phyloP scores from a whole-genome alignment of 768 basidiomycete genomes.

The Mrakia gelida region DNA sequence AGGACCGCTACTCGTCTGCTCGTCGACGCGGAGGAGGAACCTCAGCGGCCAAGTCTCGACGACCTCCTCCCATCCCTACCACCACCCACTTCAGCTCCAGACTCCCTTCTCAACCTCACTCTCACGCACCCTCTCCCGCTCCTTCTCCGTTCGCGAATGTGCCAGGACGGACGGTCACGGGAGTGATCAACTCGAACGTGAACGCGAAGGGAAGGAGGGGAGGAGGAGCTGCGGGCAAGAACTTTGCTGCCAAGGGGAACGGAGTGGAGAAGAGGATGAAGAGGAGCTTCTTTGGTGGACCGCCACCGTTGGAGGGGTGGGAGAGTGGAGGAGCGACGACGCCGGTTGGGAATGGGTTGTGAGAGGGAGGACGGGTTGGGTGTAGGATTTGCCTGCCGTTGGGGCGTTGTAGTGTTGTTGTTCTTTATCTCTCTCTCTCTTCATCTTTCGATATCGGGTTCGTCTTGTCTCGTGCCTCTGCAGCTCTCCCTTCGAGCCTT shows the following conservation, averaged over 20 bases:
- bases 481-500: no score
- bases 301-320: not conserved
- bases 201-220: not conserved
- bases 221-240: not conserved
- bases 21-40: not conserved
- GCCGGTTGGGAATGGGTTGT: not conserved
- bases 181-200: not conserved
- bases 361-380: not conserved
- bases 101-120: no score
- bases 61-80: not conserved
- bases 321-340: not conserved
- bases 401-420: no score
- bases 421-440: no score
- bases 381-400: not conserved
- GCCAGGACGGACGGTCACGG: not conserved
- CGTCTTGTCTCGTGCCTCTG: no score
- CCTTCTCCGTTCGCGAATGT: not conserved
- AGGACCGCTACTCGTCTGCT: not conserved
- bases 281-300: not conserved
- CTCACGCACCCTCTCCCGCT: not conserved
- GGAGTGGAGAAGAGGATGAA: not conserved
- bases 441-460: no score
- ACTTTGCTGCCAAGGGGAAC: not conserved
- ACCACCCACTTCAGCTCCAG: no score
- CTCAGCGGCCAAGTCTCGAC: not conserved